A percentile compares a stretch with the other conserved stretches of the same genome.
Conservation (phyloP, 192 early-diverging fungal genomes). For the Coemansia sp. region DNA sequence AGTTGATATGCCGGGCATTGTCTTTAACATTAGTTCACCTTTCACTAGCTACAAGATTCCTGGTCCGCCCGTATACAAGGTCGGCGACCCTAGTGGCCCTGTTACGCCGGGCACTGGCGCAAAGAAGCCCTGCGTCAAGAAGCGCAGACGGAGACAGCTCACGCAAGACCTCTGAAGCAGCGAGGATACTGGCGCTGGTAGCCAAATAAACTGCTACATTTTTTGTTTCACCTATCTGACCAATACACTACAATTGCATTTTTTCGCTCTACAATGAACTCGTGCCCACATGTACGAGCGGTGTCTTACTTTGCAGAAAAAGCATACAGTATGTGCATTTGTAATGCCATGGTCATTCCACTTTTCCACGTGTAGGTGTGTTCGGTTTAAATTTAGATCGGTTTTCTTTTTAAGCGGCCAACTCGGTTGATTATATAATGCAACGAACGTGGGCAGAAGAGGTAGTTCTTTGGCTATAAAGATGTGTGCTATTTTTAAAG, state of each 20-base stretch:
- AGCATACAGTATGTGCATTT: not conserved
- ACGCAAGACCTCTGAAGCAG: not conserved
- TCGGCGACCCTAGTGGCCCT: not conserved
- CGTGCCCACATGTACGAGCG: not conserved
- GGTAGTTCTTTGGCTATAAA: not conserved
- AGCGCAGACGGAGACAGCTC: not conserved
- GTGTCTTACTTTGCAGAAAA: not conserved
- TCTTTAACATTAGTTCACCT: constrained; percentile 1
- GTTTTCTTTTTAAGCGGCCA: not conserved
- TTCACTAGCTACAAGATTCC: constrained; percentile 7
- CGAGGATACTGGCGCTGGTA: not conserved
- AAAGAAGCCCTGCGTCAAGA: not conserved
- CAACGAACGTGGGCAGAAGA: not conserved
- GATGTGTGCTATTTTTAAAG: not conserved
- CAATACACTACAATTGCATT: not conserved
- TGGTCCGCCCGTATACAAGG: constrained; percentile 8
- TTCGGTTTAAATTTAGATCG: not conserved
- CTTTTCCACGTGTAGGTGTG: not conserved
- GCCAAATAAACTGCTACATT: not conserved
- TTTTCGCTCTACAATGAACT: not conserved
- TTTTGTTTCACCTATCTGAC: not conserved
- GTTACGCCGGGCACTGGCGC: not conserved
- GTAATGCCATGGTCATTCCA: not conserved
- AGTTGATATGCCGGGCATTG: constrained; percentile 11
- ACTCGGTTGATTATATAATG: not conserved